These are phyloP conservation scores for Thalia dealbata DNA, from an alignment of 176 grass and related monocot species.

Conservation along the genomic window DNA sequence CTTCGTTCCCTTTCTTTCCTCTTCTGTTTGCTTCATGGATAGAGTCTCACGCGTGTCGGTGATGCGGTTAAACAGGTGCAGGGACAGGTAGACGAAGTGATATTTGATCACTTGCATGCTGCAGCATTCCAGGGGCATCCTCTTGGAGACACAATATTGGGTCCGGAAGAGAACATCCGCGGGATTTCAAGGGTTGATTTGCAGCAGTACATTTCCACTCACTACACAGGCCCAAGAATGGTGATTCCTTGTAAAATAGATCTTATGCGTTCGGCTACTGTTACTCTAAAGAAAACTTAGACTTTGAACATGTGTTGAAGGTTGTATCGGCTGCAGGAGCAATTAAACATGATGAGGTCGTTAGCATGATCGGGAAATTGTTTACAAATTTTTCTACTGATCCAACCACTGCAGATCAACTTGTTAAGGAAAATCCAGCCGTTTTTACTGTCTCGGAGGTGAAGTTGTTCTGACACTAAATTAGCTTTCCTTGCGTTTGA, in stretches of 20 bases:
- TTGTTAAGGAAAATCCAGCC: conserved; percentile 67
- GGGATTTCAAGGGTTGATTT: conserved; percentile 60
- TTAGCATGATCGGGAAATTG: conserved; percentile 55
- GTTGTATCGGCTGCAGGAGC: conserved; percentile 90
- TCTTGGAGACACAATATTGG: conserved; percentile 90
- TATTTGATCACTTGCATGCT: conserved; percentile 92
- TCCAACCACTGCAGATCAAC: conserved; percentile 75
- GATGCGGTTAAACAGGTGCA: conserved; percentile 63
- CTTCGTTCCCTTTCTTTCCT: background rate
- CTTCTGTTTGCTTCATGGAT: background rate
- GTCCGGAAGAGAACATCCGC: conserved; percentile 74
- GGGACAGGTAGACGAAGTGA: conserved; percentile 87
- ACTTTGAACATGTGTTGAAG: conserved; percentile 26
- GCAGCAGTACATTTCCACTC: conserved; percentile 77
- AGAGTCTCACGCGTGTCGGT: background rate
- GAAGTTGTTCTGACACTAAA: conserved; percentile 6
- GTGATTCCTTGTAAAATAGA: conserved; percentile 27
- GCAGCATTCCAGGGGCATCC: conserved; percentile 81
- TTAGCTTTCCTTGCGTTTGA: background rate
- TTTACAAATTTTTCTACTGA: conserved; percentile 81
- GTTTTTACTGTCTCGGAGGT: conserved; percentile 87
- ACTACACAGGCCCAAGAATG: conserved; percentile 87
- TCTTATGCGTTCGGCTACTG: conserved; percentile 3
- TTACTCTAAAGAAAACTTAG: conserved; percentile 1
- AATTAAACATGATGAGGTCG: conserved; percentile 74